A percentile compares a stretch with the other conserved stretches of the same genome.
phyloP scores from a whole-genome alignment of 495 filamentous ascomycete genomes.

The Geoglossum glabrum region DNA sequence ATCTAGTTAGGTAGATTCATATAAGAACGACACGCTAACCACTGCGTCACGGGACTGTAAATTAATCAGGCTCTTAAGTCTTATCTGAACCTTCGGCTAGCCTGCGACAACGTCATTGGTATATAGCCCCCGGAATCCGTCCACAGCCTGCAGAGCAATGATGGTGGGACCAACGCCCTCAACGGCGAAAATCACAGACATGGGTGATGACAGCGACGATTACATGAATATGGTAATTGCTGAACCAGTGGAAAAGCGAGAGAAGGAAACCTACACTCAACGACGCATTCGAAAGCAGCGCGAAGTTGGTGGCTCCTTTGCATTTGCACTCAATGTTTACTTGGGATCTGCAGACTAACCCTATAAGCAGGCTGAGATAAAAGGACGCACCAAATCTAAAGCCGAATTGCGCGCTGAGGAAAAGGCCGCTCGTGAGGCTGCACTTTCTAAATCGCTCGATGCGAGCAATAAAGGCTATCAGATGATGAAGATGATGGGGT shows the following conservation, averaged over 20 bases:
- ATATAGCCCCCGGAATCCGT: neutral
- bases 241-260: conserved; percentile 16
- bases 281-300: conserved; percentile 31
- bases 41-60: conserved; percentile 9
- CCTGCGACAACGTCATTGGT: neutral
- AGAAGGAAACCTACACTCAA: conserved; percentile 32
- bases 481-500: conserved; percentile 97
- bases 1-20: conserved; percentile 5
- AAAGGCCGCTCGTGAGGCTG: conserved; percentile 48
- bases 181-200: neutral
- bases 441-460: conserved; percentile 49
- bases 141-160: neutral
- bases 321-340: neutral
- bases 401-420: conserved; percentile 56
- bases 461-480: conserved; percentile 58
- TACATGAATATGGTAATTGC: conserved; percentile 47
- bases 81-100: neutral
- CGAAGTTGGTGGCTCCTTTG: conserved; percentile 17
- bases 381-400: conserved; percentile 52
- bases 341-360: neutral
- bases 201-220: conserved; percentile 35
- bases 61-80: neutral
- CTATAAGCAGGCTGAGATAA: conserved; percentile 26
- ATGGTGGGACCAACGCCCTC: neutral
- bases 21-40: conserved; percentile 11